phyloP scores from a whole-genome alignment of 2,329 filamentous ascomycete species.

The Verticillium dahliae region DNA sequence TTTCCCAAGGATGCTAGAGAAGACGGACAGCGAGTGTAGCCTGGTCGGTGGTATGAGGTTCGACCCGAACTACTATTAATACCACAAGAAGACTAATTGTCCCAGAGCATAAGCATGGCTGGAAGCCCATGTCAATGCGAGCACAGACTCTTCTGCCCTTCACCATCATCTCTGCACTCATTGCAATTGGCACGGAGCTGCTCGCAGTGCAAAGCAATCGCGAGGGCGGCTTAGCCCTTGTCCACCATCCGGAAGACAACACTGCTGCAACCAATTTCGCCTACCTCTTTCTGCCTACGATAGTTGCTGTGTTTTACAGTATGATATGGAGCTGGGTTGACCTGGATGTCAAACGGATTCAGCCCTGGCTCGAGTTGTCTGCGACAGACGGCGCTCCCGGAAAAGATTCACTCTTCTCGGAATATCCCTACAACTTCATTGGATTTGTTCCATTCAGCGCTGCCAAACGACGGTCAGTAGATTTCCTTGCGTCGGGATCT shows the following conservation, averaged over 20 bases:
- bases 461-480: constrained; percentile 23
- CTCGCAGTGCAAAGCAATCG: constrained; percentile 31
- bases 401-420: constrained; percentile 39
- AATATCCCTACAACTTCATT: constrained; percentile 41
- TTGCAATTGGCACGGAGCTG: constrained; percentile 32
- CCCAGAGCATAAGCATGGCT: too few relatives aligned
- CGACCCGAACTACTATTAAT: too few relatives aligned
- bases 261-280: constrained; percentile 25
- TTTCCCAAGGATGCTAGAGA: not conserved
- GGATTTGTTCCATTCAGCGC: constrained; percentile 23
- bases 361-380: constrained; percentile 54
- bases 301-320: constrained; percentile 48
- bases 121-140: too few relatives aligned
- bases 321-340: constrained; percentile 55
- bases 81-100: too few relatives aligned
- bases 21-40: not conserved
- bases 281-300: constrained; percentile 47
- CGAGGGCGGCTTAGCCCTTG: constrained; percentile 31
- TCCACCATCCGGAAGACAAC: constrained; percentile 19
- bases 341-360: constrained; percentile 49
- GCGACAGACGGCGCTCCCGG: constrained; percentile 33
- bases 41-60: too few relatives aligned
- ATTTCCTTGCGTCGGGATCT: constrained; percentile 19
- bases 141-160: constrained; percentile 21
- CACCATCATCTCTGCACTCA: constrained; percentile 28